phyloP scores from a whole-genome alignment of 1,284 basidiomycete genomes.

The Heterobasidion occidentale region DNA sequence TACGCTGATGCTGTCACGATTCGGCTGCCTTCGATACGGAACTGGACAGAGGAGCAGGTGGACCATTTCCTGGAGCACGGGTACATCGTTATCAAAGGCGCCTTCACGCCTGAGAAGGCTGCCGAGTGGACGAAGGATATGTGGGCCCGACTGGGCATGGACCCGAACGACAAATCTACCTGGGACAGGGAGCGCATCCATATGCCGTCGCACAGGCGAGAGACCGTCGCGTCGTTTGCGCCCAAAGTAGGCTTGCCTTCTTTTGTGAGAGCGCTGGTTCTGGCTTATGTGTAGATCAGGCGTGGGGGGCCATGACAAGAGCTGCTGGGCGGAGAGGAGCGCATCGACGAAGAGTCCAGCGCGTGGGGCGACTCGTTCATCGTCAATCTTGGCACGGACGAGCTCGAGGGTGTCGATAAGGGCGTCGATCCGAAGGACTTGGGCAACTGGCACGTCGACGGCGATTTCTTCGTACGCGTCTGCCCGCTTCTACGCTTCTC shows the following conservation, averaged over 20 bases:
- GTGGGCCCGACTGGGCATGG: conserved; percentile 44
- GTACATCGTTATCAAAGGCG: conserved; percentile 44
- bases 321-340: conserved; percentile 48
- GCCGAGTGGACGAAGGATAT: conserved; percentile 39
- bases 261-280: background rate
- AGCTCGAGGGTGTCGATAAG: conserved; percentile 25
- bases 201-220: conserved; percentile 43
- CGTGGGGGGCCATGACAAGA: conserved; percentile 53
- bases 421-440: conserved; percentile 32
- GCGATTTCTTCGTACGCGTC: conserved; percentile 48
- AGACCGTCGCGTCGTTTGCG: conserved; percentile 39
- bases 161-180: conserved; percentile 43
- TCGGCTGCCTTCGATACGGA: conserved; percentile 4
- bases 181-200: conserved; percentile 49
- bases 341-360: conserved; percentile 39
- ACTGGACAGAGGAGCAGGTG: conserved; percentile 32
- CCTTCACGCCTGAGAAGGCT: conserved; percentile 44
- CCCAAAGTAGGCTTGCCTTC: conserved; percentile 33
- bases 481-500: background rate
- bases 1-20: background rate
- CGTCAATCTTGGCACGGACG: conserved; percentile 45
- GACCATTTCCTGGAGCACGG: conserved; percentile 49
- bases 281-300: conserved; percentile 22
- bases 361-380: conserved; percentile 55
- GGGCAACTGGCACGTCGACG: conserved; percentile 59